These are phyloP conservation scores for Carex sylvatica DNA, from an alignment of 202 grass and related monocot genomes.

Conservation along the genomic window DNA sequence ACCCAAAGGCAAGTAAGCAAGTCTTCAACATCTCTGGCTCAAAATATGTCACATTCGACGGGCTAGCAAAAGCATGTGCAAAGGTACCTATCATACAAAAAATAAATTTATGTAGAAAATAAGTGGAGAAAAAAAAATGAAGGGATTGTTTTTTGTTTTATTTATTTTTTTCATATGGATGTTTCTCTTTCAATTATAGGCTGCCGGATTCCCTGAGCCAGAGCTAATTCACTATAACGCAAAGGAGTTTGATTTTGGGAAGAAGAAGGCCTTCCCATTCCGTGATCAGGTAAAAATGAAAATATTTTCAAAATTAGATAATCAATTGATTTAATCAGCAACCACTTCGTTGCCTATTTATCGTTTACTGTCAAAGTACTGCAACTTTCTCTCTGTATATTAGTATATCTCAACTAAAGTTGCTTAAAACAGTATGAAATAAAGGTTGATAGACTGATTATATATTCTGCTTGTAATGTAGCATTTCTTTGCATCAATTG, in stretches of 20 bases:
- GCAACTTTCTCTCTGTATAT: neutral
- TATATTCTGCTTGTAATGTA: slow-evolving; percentile 22
- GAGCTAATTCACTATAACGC: slow-evolving; percentile 87
- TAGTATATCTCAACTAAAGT: neutral
- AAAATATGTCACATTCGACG: slow-evolving; percentile 96
- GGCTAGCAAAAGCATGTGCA: slow-evolving; percentile 81
- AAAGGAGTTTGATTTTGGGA: slow-evolving; percentile 95
- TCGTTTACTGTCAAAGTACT: neutral
- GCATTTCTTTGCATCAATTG: slow-evolving; percentile 93
- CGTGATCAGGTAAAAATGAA: slow-evolving; percentile 66
- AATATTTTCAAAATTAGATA: neutral
- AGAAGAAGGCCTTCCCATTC: slow-evolving; percentile 97
- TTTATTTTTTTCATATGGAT: neutral
- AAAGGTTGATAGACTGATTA: neutral
- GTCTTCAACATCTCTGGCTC: slow-evolving; percentile 96
- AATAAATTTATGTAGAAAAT: neutral
- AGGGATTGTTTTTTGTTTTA: neutral
- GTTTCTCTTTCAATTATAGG: slow-evolving; percentile 42
- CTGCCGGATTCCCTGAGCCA: slow-evolving; percentile 81
- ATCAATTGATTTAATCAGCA: neutral
- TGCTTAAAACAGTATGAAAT: neutral
- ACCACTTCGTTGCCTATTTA: neutral
- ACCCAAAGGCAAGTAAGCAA: slow-evolving; percentile 82
- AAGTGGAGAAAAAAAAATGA: neutral
- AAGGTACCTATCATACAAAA: slow-evolving; percentile 43